These are phyloP conservation scores for Oryza brachyantha DNA, from an alignment of 176 grass and related monocot genomes.

Conservation along the genomic window DNA sequence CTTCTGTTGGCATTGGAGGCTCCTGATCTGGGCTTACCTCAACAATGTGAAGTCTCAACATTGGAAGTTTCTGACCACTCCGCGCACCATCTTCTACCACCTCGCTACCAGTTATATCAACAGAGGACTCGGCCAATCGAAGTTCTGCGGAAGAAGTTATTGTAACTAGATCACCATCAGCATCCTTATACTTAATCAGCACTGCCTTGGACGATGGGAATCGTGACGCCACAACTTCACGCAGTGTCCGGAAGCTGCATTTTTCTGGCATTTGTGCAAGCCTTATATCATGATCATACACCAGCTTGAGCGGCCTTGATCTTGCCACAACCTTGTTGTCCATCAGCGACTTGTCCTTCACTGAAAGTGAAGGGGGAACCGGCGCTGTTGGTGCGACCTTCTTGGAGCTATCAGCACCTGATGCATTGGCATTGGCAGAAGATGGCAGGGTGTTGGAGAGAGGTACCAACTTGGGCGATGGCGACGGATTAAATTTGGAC, in stretches of 20 bases:
- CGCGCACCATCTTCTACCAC: slow-evolving; percentile 28
- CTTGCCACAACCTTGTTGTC: slow-evolving; percentile 33
- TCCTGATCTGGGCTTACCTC: slow-evolving; percentile 87
- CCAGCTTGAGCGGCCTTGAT: slow-evolving; percentile 86
- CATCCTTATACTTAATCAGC: slow-evolving; percentile 92
- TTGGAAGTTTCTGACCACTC: slow-evolving; percentile 43
- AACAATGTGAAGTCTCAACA: slow-evolving; percentile 74
- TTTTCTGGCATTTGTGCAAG: slow-evolving; percentile 74
- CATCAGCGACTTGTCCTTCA: slow-evolving; percentile 5
- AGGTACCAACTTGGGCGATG: slow-evolving; percentile 41
- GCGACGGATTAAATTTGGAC: slow-evolving; percentile 32
- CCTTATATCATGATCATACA: slow-evolving; percentile 94
- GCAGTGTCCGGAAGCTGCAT: slow-evolving; percentile 57
- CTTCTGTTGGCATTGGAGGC: slow-evolving; percentile 52
- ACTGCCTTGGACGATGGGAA: slow-evolving; percentile 91
- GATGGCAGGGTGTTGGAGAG: slow-evolving; percentile 37
- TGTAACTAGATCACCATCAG: slow-evolving; percentile 86
- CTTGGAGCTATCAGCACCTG: slow-evolving; percentile 8
- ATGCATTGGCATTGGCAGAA: slow-evolving; percentile 38
- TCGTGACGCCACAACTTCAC: slow-evolving; percentile 63
- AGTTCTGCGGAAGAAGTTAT: slow-evolving; percentile 73
- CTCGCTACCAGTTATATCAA: slow-evolving; percentile 30
- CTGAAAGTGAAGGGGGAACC: slow-evolving; percentile 7
- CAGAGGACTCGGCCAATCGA: slow-evolving; percentile 64
- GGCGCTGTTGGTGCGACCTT: slow-evolving; percentile 4